Conservation (phyloP, 164 flowering plant genomes). For the Magnolia changhungtana region DNA sequence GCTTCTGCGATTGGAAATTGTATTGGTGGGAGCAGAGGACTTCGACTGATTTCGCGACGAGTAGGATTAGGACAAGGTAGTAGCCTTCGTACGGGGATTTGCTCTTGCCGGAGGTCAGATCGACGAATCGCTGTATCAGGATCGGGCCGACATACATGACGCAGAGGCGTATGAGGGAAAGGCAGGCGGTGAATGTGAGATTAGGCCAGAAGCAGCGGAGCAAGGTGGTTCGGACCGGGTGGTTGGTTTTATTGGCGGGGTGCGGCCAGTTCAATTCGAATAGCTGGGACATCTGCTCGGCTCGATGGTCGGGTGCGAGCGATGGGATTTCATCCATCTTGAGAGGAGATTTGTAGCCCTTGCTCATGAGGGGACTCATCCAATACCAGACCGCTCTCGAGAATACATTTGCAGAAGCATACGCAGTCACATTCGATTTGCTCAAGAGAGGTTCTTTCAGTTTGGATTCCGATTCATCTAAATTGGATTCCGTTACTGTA, state of each 20-base stretch:
- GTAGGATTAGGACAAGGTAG: slow-evolving; percentile 62
- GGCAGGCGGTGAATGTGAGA: slow-evolving; percentile 59
- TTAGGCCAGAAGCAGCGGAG: slow-evolving; percentile 85
- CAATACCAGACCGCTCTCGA: slow-evolving; percentile 73
- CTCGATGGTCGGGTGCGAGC: slow-evolving; percentile 71
- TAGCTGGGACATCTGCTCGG: slow-evolving; percentile 58
- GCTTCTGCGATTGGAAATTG: slow-evolving; percentile 75
- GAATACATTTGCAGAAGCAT: slow-evolving; percentile 58
- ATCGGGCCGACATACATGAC: slow-evolving; percentile 87
- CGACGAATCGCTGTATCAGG: slow-evolving; percentile 73
- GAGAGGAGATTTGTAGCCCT: slow-evolving; percentile 71
- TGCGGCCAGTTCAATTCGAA: slow-evolving; percentile 81
- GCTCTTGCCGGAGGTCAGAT: slow-evolving; percentile 67
- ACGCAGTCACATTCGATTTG: slow-evolving; percentile 43
- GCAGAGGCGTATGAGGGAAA: slow-evolving; percentile 59
- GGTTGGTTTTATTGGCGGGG: slow-evolving; percentile 46
- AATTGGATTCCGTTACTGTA: slow-evolving; percentile 13
- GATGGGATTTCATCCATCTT: slow-evolving; percentile 67
- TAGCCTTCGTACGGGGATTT: slow-evolving; percentile 76
- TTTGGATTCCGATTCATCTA: slow-evolving; percentile 21
- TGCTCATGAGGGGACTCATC: slow-evolving; percentile 79
- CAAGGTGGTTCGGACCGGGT: slow-evolving; percentile 70
- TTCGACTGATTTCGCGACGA: slow-evolving; percentile 66
- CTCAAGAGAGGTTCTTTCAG: slow-evolving; percentile 37
- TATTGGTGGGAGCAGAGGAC: slow-evolving; percentile 72